These are phyloP conservation scores for Podospora bellae-mahoneyi DNA, from an alignment of 495 filamentous ascomycete species.

Conservation along the genomic window DNA sequence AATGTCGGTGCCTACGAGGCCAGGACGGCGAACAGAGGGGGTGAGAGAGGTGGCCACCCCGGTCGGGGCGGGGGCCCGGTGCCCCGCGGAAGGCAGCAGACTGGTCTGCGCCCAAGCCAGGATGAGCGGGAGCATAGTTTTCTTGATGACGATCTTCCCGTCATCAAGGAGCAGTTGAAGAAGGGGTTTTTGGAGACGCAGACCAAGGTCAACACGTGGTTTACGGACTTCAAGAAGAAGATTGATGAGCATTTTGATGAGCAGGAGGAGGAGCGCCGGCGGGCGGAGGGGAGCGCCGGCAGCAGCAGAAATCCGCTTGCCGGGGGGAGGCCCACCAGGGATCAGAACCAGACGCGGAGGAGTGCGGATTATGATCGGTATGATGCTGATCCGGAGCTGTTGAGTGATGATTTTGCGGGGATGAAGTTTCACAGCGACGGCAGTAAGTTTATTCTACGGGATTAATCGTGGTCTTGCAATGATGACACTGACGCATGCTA, in stretches of 20 bases:
- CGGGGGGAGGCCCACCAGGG: constrained; percentile 35
- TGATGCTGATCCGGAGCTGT: constrained; percentile 88
- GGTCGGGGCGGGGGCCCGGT: constrained; percentile 18
- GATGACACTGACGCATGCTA: constrained; percentile 1
- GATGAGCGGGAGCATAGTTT: constrained; percentile 70
- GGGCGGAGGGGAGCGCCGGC: constrained; percentile 5
- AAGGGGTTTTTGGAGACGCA: constrained; percentile 96
- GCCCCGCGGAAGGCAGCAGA: constrained; percentile 44
- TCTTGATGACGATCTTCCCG: constrained; percentile 92
- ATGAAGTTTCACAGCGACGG: constrained; percentile 76
- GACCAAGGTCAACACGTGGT: constrained; percentile 87
- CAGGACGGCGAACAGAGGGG: constrained; percentile 42
- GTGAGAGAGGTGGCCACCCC: constrained; percentile 21
- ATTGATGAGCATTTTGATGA: constrained; percentile 78
- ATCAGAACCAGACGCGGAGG: constrained; percentile 53
- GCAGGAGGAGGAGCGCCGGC: constrained; percentile 46
- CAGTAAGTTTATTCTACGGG: constrained; percentile 49
- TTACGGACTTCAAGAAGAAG: constrained; percentile 82
- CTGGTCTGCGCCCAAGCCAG: constrained; percentile 43
- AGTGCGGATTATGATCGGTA: constrained; percentile 86
- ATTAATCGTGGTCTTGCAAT: background rate
- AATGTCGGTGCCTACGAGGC: constrained; percentile 52
- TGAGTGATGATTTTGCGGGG: constrained; percentile 86
- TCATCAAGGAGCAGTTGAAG: constrained; percentile 87
- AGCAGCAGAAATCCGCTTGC: constrained; percentile 34